These are phyloP conservation scores for Colletotrichum scovillei DNA, from an alignment of 2,329 filamentous ascomycete genomes.

Conservation along the genomic window DNA sequence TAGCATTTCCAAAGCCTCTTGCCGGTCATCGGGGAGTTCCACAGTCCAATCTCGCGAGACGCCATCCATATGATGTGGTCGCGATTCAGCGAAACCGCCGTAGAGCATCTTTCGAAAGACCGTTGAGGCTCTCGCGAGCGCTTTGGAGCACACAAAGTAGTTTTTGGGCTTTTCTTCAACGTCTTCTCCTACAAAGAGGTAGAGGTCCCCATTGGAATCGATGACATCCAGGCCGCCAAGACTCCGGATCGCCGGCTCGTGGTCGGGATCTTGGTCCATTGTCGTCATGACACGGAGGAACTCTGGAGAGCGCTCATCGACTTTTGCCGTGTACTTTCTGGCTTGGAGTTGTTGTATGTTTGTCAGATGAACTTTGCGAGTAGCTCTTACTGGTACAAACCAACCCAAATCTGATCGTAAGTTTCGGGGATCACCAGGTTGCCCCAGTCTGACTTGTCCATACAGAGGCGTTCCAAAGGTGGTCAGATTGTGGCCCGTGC, in stretches of 20 bases:
- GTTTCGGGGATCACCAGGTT: background rate
- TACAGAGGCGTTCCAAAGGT: background rate
- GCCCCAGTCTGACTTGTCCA: background rate
- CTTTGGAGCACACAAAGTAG: conserved; percentile 43
- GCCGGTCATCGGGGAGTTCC: conserved; percentile 45
- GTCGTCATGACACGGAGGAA: background rate
- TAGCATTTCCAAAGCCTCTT: conserved; percentile 41
- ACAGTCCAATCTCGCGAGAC: conserved; percentile 40
- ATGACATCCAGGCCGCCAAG: background rate
- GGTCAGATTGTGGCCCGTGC: conserved; percentile 29
- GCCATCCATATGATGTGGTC: background rate
- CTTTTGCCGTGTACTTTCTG: background rate
- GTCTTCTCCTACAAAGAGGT: background rate
- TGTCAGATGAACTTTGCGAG: background rate
- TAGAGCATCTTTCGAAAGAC: conserved; percentile 45
- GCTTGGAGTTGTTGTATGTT: background rate
- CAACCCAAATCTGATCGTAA: background rate
- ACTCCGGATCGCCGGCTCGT: background rate
- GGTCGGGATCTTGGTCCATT: conserved; percentile 9
- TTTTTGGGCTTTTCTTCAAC: conserved; percentile 6
- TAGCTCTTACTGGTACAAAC: background rate
- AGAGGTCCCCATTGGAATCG: conserved; percentile 7
- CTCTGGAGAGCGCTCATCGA: background rate
- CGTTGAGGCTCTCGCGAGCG: conserved; percentile 41
- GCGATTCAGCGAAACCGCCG: conserved; percentile 42